These are phyloP conservation scores for Ustilago lituana DNA, from an alignment of 1,284 basidiomycete species.

Conservation along the genomic window DNA sequence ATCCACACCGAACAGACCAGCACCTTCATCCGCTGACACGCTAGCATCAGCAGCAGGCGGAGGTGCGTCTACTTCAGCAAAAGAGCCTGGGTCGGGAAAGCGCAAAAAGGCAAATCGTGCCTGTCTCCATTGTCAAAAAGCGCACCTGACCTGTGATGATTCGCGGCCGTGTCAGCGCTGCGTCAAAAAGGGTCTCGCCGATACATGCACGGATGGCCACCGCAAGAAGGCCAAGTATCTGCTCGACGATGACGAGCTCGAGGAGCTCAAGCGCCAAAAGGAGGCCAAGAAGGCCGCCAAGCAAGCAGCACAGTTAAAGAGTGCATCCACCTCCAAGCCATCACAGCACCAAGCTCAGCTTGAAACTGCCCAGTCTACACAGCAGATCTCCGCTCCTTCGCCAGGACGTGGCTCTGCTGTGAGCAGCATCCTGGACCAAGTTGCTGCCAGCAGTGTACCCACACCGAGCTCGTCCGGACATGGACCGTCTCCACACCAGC, in stretches of 20 bases:
- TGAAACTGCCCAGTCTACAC: constrained; percentile 18
- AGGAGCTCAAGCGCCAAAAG: constrained; percentile 53
- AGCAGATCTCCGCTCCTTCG: constrained; percentile 12
- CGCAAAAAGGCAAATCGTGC: constrained; percentile 87
- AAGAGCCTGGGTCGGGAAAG: constrained; percentile 31
- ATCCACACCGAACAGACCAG: constrained; percentile 12
- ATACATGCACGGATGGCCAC: constrained; percentile 89
- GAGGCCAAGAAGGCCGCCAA: constrained; percentile 48
- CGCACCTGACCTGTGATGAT: constrained; percentile 96
- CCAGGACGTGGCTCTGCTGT: constrained; percentile 33
- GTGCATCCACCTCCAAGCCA: constrained; percentile 2
- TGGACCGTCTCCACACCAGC: constrained; percentile 40
- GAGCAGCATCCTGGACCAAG: constrained; percentile 41
- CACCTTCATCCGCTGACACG: constrained; percentile 11
- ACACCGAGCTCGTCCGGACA: constrained; percentile 42
- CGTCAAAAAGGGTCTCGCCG: constrained; percentile 88
- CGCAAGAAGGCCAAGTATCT: constrained; percentile 97
- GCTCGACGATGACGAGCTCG: constrained; percentile 64
- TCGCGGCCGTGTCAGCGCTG: constrained; percentile 93
- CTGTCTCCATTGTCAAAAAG: constrained; percentile 90
- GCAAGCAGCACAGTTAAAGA: constrained; percentile 23
- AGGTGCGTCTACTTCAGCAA: background rate
- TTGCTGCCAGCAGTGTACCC: constrained; percentile 16
- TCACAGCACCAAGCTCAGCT: constrained; percentile 11
- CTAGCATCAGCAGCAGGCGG: constrained; percentile 7